Evolutionary conservation across 1,284 basidiomycete species (phyloP).

Genomic region (Tilletia caries): DNA sequence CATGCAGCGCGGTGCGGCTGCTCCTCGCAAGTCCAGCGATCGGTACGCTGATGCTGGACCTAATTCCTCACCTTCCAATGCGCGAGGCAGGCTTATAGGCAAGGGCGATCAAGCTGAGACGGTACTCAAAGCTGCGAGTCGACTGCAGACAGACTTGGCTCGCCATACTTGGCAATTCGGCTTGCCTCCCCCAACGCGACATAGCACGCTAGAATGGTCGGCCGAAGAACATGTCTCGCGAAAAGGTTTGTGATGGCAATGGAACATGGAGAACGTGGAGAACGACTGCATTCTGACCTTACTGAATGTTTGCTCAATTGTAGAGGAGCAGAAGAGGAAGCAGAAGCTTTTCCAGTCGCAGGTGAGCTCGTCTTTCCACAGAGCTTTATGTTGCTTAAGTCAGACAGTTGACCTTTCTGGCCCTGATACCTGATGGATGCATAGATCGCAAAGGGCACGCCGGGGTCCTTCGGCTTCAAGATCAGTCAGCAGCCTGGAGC

Average conservation of each 20-base stretch:
- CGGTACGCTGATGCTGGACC: no score
- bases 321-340: not conserved
- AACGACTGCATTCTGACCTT: no score
- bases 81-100: no score
- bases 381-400: not conserved
- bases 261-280: no score
- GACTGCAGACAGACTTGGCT: no score
- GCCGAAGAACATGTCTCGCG: slow-evolving; percentile 24
- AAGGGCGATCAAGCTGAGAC: no score
- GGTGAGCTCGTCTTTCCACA: not conserved
- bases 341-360: slow-evolving; percentile 8
- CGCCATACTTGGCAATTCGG: slow-evolving; percentile 38
- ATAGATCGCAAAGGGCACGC: slow-evolving; percentile 74
- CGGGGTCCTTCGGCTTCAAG: slow-evolving; percentile 61
- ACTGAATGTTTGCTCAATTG: no score
- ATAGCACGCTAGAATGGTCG: slow-evolving; percentile 30
- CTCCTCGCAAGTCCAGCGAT: slow-evolving; percentile 17
- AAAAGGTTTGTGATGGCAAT: not conserved
- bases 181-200: slow-evolving; percentile 33
- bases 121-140: no score
- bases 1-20: slow-evolving; percentile 52
- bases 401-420: slow-evolving; percentile 15
- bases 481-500: slow-evolving; percentile 28
- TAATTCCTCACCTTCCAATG: no score
- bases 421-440: no score